A percentile compares a stretch with the other conserved stretches of the same genome.
Conservation (phyloP, 352 stramenopile species). For the Globisporangium acanthophoron region DNA sequence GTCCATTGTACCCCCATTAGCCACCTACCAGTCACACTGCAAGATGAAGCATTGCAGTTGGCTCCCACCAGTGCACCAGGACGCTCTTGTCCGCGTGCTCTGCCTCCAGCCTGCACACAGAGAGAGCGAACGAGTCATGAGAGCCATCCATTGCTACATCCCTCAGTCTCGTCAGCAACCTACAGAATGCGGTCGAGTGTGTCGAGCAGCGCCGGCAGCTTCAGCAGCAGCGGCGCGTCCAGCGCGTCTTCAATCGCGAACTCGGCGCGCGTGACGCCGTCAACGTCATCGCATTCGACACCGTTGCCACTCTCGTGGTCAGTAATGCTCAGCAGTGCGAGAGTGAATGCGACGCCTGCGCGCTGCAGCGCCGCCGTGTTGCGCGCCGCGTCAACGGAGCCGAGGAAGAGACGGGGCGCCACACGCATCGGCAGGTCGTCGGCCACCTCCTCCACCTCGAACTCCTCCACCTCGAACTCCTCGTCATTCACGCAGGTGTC, state of each 20-base stretch:
- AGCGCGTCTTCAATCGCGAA: conserved; percentile 50
- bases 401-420: conserved; percentile 35
- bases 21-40: too few species aligned
- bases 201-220: conserved; percentile 36
- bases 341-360: conserved; percentile 28
- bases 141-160: neutral
- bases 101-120: conserved; percentile 23
- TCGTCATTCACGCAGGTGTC: conserved; percentile 17
- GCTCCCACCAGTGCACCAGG: conserved; percentile 61
- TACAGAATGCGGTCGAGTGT: conserved; percentile 33
- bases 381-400: conserved; percentile 60
- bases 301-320: neutral
- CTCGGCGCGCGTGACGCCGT: conserved; percentile 8
- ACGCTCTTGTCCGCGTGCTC: conserved; percentile 35
- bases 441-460: conserved; percentile 46
- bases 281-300: neutral
- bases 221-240: conserved; percentile 39
- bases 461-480: conserved; percentile 49
- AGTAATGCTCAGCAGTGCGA: conserved; percentile 32
- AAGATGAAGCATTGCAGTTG: too few species aligned
- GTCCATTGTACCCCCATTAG: neutral
- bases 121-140: too few species aligned
- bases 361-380: conserved; percentile 32
- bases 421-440: conserved; percentile 64
- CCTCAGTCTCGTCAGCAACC: neutral